phyloP scores from a whole-genome alignment of 2,329 filamentous ascomycete genomes.

The Fusarium liriodendri region DNA sequence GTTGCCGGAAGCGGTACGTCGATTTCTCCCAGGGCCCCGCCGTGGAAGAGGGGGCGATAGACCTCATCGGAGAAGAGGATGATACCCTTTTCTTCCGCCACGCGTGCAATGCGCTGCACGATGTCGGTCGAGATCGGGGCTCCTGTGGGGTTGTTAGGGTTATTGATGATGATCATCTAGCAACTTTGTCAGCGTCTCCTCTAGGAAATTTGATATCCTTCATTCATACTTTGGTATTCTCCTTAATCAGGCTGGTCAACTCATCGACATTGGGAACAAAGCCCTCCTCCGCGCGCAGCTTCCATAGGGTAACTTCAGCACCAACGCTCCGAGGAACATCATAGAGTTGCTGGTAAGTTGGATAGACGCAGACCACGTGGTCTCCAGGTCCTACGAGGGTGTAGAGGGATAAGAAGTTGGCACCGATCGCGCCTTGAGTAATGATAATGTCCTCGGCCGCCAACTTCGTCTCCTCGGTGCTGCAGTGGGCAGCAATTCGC shows the following conservation, averaged over 20 bases:
- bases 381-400: slow-evolving; percentile 77
- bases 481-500: slow-evolving; percentile 74
- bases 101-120: slow-evolving; percentile 69
- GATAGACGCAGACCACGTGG: slow-evolving; percentile 88
- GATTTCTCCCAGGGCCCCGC: slow-evolving; percentile 59
- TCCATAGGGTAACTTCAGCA: slow-evolving; percentile 83
- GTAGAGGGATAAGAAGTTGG: slow-evolving; percentile 86
- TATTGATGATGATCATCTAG: slow-evolving; percentile 67
- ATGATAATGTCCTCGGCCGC: slow-evolving; percentile 74
- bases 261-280: slow-evolving; percentile 77
- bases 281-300: slow-evolving; percentile 69
- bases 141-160: slow-evolving; percentile 87
- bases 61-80: slow-evolving; percentile 83
- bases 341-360: slow-evolving; percentile 89
- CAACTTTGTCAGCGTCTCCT: slow-evolving; percentile 10
- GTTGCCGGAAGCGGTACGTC: slow-evolving; percentile 72
- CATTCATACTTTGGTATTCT: slow-evolving; percentile 73
- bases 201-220: not conserved
- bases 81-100: slow-evolving; percentile 73
- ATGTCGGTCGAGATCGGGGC: slow-evolving; percentile 72
- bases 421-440: slow-evolving; percentile 82
- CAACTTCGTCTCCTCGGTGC: slow-evolving; percentile 62
- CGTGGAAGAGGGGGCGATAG: slow-evolving; percentile 85
- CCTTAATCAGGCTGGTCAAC: slow-evolving; percentile 71
- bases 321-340: slow-evolving; percentile 79